Percentiles rank a stretch among this genome's conserved stretches.
These are phyloP conservation scores for Tolypocladium endophyticum DNA, from an alignment of 2,329 filamentous ascomycete species.

Conservation along the genomic window DNA sequence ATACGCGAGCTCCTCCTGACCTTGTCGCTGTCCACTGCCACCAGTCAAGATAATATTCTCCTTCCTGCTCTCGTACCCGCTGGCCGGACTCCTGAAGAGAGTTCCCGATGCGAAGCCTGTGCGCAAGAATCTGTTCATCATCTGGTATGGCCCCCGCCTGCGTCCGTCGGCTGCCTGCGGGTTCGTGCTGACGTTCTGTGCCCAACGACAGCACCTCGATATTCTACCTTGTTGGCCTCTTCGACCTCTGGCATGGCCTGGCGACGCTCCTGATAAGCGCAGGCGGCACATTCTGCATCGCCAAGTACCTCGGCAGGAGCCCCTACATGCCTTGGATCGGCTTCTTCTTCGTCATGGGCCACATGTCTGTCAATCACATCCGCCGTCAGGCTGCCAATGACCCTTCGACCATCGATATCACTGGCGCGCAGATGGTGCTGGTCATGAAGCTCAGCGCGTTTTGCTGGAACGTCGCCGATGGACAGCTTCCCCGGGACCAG, in stretches of 20 bases:
- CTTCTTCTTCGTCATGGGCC: slow-evolving; percentile 88
- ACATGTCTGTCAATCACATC: slow-evolving; percentile 88
- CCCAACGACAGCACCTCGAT: slow-evolving; percentile 50
- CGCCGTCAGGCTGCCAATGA: slow-evolving; percentile 61
- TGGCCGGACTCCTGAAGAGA: slow-evolving; percentile 80
- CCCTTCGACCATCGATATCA: slow-evolving; percentile 69
- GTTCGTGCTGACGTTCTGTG: slow-evolving; percentile 1
- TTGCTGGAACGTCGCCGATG: slow-evolving; percentile 96
- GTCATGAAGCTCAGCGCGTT: slow-evolving; percentile 97
- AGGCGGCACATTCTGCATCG: slow-evolving; percentile 70
- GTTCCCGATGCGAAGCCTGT: slow-evolving; percentile 76
- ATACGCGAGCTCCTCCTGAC: slow-evolving; percentile 3
- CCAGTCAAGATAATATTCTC: slow-evolving; percentile 87
- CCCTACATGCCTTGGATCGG: slow-evolving; percentile 97
- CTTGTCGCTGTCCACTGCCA: neutral
- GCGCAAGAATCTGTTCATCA: slow-evolving; percentile 80
- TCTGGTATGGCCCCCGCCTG: slow-evolving; percentile 41
- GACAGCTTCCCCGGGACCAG: slow-evolving; percentile 64
- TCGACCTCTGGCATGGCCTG: slow-evolving; percentile 81
- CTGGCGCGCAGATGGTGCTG: slow-evolving; percentile 93
- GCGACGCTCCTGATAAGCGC: slow-evolving; percentile 72
- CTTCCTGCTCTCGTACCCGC: slow-evolving; percentile 84
- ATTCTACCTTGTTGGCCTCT: slow-evolving; percentile 90
- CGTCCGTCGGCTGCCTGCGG: neutral
- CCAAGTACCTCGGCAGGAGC: slow-evolving; percentile 64